Percentiles rank a stretch among this genome's conserved stretches.
phyloP scores from a whole-genome alignment of 2,329 filamentous ascomycete genomes.

The Acarospora socialis region DNA sequence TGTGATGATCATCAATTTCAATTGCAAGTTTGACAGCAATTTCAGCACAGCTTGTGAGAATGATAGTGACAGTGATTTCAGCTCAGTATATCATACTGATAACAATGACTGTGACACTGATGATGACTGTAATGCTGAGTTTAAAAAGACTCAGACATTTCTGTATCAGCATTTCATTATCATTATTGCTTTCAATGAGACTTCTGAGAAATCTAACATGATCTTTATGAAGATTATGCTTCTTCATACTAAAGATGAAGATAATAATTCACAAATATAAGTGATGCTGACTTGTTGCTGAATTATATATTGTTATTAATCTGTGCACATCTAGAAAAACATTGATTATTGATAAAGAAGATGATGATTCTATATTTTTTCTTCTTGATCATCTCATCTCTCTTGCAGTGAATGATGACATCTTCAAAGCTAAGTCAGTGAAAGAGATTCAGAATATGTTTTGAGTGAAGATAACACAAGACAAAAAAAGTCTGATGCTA shows the following conservation, averaged over 20 bases:
- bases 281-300: neutral
- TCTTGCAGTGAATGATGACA: neutral
- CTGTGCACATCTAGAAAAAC: constrained; percentile 1
- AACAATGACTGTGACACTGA: neutral
- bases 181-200: neutral
- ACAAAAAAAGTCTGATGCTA: neutral
- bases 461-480: neutral
- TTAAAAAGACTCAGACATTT: neutral
- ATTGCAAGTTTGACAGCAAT: neutral
- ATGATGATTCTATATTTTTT: constrained; percentile 3
- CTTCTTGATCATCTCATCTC: constrained; percentile 1
- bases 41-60: neutral
- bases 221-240: constrained; percentile 1
- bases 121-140: neutral
- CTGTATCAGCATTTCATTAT: neutral
- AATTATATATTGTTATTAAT: neutral
- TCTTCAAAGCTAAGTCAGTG: neutral
- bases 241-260: constrained; percentile 2
- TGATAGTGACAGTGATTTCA: neutral
- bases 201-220: neutral
- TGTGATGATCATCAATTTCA: too few species aligned
- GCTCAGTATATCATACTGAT: neutral
- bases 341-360: neutral
- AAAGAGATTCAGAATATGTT: constrained; percentile 1
- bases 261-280: constrained; percentile 2